Evolutionary conservation across 2,329 filamentous ascomycete species (phyloP).

Genomic region (Ramularia collo-cygni): DNA sequence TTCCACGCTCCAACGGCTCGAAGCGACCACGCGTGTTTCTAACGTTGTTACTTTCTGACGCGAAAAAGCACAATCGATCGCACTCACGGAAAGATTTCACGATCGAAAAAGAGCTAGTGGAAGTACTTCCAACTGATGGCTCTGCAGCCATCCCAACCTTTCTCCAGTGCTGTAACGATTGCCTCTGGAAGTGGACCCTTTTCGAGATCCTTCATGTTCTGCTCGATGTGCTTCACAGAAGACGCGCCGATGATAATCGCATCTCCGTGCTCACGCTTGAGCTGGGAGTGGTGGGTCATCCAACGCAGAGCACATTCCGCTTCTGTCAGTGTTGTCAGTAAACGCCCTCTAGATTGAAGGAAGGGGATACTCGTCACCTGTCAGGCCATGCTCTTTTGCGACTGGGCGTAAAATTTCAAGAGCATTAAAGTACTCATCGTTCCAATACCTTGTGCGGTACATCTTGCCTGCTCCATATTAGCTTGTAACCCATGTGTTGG

Average conservation of each 20-base stretch:
- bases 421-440: conserved; percentile 38
- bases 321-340: no score
- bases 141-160: conserved; percentile 27
- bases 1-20: no score
- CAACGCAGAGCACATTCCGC: conserved; percentile 42
- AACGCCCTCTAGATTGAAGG: no score
- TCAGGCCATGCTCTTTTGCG: conserved; percentile 36
- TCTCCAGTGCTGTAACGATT: conserved; percentile 34
- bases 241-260: conserved; percentile 36
- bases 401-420: conserved; percentile 35
- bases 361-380: conserved; percentile 38
- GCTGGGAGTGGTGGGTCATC: conserved; percentile 38
- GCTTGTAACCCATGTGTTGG: no score
- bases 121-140: conserved; percentile 9
- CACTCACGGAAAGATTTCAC: no score
- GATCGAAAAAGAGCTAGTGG: neutral
- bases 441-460: conserved; percentile 36
- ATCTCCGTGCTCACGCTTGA: conserved; percentile 31
- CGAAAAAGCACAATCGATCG: no score
- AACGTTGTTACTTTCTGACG: no score
- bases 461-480: conserved; percentile 11
- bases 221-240: conserved; percentile 32
- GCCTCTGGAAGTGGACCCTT: conserved; percentile 37
- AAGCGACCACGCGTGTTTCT: no score
- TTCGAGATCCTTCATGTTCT: conserved; percentile 34